These are phyloP conservation scores for Tetrahymena malaccensis DNA, from an alignment of 73 alveolate species.

Conservation along the genomic window DNA sequence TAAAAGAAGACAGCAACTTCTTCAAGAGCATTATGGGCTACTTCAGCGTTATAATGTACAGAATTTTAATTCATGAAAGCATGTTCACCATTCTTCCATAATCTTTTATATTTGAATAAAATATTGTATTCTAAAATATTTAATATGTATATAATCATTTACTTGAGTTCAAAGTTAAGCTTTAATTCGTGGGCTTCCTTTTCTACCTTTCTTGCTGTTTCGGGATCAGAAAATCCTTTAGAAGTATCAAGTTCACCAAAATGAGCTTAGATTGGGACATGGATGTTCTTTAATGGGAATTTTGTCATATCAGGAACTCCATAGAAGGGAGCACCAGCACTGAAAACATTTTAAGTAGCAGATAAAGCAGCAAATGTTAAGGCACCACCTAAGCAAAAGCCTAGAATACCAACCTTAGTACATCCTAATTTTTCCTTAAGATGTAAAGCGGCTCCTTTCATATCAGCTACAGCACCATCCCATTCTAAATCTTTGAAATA, in stretches of 20 bases:
- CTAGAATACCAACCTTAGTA: background rate
- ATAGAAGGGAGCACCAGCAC: conserved; percentile 24
- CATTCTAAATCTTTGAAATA: conserved; percentile 18
- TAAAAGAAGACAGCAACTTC: background rate
- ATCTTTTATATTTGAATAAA: background rate
- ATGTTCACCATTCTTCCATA: background rate
- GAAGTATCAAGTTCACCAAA: background rate
- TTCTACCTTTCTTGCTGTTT: conserved; percentile 16
- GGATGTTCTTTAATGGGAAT: background rate
- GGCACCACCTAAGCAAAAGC: conserved; percentile 19
- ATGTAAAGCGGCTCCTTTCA: conserved; percentile 24
- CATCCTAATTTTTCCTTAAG: background rate
- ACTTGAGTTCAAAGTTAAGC: background rate
- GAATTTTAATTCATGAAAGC: background rate
- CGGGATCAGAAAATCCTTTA: conserved; percentile 42
- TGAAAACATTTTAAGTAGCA: background rate
- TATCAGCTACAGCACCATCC: conserved; percentile 40
- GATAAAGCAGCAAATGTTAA: background rate
- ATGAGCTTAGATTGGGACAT: background rate
- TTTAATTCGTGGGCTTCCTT: conserved; percentile 3
- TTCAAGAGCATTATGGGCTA: background rate
- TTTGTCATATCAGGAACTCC: conserved; percentile 16
- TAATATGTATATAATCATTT: background rate
- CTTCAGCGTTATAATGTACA: background rate
- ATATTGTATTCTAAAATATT: background rate